phyloP scores from a whole-genome alignment of 768 basidiomycete genomes.

The Mycena capillaripes region DNA sequence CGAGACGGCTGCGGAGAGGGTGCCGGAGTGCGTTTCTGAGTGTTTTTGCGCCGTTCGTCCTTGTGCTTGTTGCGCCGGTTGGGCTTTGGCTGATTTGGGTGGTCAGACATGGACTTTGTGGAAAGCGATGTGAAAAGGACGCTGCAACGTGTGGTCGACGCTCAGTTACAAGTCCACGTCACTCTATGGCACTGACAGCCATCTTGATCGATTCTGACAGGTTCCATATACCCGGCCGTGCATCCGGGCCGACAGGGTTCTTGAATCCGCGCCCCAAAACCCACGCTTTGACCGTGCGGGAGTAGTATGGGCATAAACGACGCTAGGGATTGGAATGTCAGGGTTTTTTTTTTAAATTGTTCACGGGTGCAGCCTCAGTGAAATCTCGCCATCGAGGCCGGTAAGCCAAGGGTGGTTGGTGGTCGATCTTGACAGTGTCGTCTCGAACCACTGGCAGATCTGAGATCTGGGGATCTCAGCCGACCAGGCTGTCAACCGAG shows the following conservation, averaged over 20 bases:
- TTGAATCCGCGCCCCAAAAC: too few species aligned
- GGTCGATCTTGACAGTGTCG: neutral
- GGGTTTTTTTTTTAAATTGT: too few species aligned
- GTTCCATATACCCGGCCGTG: neutral
- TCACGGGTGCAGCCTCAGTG: neutral
- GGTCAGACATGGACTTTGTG: neutral
- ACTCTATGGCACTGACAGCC: neutral
- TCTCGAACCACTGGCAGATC: neutral
- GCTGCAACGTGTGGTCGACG: neutral
- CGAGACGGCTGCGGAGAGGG: neutral
- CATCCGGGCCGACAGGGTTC: too few species aligned
- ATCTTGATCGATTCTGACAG: neutral
- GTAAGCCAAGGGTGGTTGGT: neutral
- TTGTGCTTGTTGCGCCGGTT: neutral
- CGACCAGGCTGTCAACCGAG: neutral
- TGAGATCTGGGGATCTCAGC: neutral
- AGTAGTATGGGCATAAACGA: too few species aligned
- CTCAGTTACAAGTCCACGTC: neutral
- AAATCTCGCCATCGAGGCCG: neutral
- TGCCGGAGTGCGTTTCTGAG: too few species aligned
- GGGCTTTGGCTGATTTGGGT: neutral
- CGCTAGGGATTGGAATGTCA: too few species aligned
- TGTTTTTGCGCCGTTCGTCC: too few species aligned
- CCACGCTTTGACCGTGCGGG: too few species aligned
- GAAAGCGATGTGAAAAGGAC: conserved; percentile 1